phyloP scores from a whole-genome alignment of 2,329 filamentous ascomycete genomes.

The Penicillium sclerotiorum region DNA sequence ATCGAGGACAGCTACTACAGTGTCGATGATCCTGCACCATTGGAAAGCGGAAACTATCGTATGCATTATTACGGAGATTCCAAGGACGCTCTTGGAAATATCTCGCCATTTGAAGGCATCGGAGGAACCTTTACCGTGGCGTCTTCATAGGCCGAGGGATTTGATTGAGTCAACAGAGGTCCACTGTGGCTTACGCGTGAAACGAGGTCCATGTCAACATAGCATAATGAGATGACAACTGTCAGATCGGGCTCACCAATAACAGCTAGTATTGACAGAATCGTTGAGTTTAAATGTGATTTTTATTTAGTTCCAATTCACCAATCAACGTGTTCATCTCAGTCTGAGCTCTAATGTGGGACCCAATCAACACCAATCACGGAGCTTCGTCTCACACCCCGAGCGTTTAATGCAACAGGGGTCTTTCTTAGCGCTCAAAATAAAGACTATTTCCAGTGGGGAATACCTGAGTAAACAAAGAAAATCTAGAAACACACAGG shows the following conservation, averaged over 20 bases:
- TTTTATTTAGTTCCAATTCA: slow-evolving; percentile 3
- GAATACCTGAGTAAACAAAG: too few relatives aligned
- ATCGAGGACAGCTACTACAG: slow-evolving; percentile 60
- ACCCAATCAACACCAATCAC: slow-evolving; percentile 8
- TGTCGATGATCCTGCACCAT: slow-evolving; percentile 34
- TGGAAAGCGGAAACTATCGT: slow-evolving; percentile 68
- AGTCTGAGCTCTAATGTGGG: background rate
- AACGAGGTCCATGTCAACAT: too few relatives aligned
- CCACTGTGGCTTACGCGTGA: slow-evolving; percentile 4
- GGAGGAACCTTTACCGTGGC: slow-evolving; percentile 53
- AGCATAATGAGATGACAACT: too few relatives aligned
- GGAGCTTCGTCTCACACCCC: background rate
- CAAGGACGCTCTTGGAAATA: slow-evolving; percentile 64
- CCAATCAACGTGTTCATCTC: background rate
- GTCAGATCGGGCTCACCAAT: too few relatives aligned
- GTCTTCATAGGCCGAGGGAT: slow-evolving; percentile 7
- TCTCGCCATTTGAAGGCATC: slow-evolving; percentile 70
- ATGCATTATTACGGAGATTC: slow-evolving; percentile 83
- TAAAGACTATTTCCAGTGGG: slow-evolving; percentile 8
- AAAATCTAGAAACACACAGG: too few relatives aligned
- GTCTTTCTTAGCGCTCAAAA: slow-evolving; percentile 6
- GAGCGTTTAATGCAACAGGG: slow-evolving; percentile 14
- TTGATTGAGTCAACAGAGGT: background rate
- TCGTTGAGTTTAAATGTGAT: too few relatives aligned
- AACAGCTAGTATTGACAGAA: too few relatives aligned